A percentile compares a stretch with the other conserved stretches of the same genome.
Evolutionary conservation across 257 asterid genomes (phyloP).

Genomic region (Scutellaria baicalensis): DNA sequence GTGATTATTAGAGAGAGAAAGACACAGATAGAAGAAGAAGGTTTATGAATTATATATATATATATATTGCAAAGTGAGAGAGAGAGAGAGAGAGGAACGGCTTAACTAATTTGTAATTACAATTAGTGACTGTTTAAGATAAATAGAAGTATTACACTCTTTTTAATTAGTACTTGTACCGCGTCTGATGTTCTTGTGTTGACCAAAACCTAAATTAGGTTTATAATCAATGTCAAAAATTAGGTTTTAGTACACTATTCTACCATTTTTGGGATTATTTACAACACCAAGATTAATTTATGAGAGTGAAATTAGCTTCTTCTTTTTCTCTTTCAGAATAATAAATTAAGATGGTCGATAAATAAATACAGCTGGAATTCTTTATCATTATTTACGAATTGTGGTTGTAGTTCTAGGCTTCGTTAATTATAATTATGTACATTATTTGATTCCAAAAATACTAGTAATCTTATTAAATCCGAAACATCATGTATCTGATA

Average conservation of each 20-base stretch:
- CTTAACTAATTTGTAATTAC: slow-evolving; percentile 29
- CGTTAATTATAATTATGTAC: too few species aligned
- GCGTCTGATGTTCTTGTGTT: slow-evolving; percentile 7
- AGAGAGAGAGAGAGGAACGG: slow-evolving; percentile 18
- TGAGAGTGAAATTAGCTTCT: not conserved
- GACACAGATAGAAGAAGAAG: slow-evolving; percentile 4
- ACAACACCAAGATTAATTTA: not conserved
- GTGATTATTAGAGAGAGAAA: slow-evolving; percentile 17
- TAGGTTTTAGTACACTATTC: slow-evolving; percentile 11
- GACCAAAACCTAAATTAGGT: slow-evolving; percentile 15
- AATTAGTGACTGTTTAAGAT: slow-evolving; percentile 1
- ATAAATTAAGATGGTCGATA: not conserved
- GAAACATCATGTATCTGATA: too few species aligned
- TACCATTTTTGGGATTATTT: not conserved
- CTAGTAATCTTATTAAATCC: too few species aligned
- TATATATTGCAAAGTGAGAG: not conserved
- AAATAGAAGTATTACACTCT: not conserved
- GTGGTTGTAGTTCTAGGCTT: not conserved
- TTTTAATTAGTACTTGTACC: not conserved
- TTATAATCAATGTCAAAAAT: slow-evolving; percentile 15
- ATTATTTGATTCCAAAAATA: too few species aligned
- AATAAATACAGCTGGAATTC: not conserved
- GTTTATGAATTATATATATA: slow-evolving; percentile 13
- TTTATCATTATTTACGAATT: not conserved
- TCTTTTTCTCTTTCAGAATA: not conserved